Evolutionary conservation across 1,284 basidiomycete species (phyloP).

Genomic region (Apiotrichum gracile): DNA sequence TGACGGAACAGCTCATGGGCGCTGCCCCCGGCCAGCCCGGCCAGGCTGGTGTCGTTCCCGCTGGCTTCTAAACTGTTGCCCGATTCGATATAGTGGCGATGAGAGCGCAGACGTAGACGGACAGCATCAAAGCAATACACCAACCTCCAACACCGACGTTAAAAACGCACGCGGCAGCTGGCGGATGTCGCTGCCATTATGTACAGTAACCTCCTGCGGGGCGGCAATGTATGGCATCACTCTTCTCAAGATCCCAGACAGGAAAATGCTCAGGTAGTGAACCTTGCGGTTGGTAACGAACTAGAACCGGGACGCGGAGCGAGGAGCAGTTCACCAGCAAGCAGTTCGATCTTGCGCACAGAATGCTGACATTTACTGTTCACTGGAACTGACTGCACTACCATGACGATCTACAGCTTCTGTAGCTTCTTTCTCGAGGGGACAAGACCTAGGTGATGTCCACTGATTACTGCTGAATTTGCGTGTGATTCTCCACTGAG

Average conservation of each 20-base stretch:
- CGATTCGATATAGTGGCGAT: too few relatives aligned
- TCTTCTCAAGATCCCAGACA: too few relatives aligned
- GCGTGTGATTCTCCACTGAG: too few relatives aligned
- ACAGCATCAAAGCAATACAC: background rate
- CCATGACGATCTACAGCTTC: too few relatives aligned
- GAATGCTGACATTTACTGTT: background rate
- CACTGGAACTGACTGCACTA: too few relatives aligned
- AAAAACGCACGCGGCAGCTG: background rate
- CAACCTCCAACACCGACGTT: background rate
- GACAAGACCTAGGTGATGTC: too few relatives aligned
- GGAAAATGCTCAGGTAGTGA: too few relatives aligned
- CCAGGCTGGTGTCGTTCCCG: slow-evolving; percentile 9
- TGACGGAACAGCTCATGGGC: slow-evolving; percentile 13
- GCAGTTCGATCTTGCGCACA: too few relatives aligned
- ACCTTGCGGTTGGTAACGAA: too few relatives aligned
- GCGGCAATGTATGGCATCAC: slow-evolving; percentile 15
- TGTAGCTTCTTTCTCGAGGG: too few relatives aligned
- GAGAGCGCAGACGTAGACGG: background rate
- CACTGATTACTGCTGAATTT: background rate
- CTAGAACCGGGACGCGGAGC: too few relatives aligned
- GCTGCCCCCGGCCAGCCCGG: slow-evolving; percentile 6
- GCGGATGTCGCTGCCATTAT: slow-evolving; percentile 5
- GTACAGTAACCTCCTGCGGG: slow-evolving; percentile 9
- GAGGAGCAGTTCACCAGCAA: too few relatives aligned
- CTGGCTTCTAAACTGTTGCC: slow-evolving; percentile 15